Evolutionary conservation across 2,329 filamentous ascomycete genomes (phyloP).

Genomic region (Ceratocystis albifundus): DNA sequence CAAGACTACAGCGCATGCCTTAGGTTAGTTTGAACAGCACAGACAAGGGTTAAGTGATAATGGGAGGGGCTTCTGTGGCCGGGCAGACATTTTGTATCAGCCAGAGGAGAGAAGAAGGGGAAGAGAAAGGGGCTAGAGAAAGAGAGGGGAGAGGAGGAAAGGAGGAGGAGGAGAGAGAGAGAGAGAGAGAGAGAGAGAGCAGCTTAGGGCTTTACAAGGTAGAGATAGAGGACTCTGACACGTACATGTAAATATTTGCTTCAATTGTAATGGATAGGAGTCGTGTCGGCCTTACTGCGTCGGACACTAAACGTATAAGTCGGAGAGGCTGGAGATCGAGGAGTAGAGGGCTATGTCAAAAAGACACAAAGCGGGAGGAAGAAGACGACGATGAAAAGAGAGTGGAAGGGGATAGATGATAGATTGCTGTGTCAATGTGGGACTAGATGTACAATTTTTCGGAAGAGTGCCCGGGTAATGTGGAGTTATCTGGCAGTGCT

Average conservation of each 20-base stretch:
- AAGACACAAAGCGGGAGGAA: neutral
- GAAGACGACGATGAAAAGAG: too few species aligned
- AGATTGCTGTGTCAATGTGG: neutral
- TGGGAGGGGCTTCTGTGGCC: neutral
- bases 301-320: neutral
- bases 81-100: neutral
- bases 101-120: neutral
- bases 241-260: neutral
- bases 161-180: neutral
- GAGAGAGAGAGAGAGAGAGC: neutral
- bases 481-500: neutral
- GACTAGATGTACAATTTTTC: neutral
- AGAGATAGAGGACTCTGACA: neutral
- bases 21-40: neutral
- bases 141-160: neutral
- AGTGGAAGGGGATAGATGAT: too few species aligned
- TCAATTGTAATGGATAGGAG: neutral
- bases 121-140: neutral
- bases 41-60: neutral
- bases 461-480: neutral
- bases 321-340: neutral
- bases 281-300: neutral
- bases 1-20: slow-evolving; percentile 1
- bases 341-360: neutral
- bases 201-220: neutral